Evolutionary conservation across 176 grass and related monocot species (phyloP).

Genomic region (Carex littledalei): DNA sequence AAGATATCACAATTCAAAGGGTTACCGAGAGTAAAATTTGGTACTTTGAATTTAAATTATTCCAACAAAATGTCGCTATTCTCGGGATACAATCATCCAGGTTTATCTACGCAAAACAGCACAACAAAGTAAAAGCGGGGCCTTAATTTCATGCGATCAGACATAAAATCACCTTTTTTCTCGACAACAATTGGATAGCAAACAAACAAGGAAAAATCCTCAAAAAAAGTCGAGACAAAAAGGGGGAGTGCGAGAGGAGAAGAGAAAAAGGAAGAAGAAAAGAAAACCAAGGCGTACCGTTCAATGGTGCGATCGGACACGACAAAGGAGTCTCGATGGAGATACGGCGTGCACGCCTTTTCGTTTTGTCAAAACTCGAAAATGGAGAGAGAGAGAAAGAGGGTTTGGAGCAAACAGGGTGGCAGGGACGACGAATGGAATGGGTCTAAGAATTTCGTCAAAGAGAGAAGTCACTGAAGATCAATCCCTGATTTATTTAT

Average conservation of each 20-base stretch:
- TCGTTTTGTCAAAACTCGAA: slow-evolving; percentile 1
- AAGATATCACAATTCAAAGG: background rate
- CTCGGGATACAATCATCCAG: background rate
- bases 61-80: background rate
- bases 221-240: background rate
- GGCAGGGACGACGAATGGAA: background rate
- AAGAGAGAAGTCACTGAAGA: background rate
- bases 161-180: background rate
- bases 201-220: background rate
- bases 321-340: background rate
- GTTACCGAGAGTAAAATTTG: background rate
- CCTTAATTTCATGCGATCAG: background rate
- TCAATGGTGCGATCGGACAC: slow-evolving; percentile 5
- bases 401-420: slow-evolving; percentile 5
- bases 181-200: background rate
- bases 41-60: background rate
- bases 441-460: background rate
- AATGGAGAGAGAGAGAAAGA: background rate
- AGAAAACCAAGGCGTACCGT: background rate
- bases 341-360: background rate
- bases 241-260: background rate
- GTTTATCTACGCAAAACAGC: background rate
- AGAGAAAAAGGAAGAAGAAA: background rate
- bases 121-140: background rate
- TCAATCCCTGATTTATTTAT: background rate